These are phyloP conservation scores for Ustilago xerochloae DNA, from an alignment of 1,284 basidiomycete genomes.

Conservation along the genomic window DNA sequence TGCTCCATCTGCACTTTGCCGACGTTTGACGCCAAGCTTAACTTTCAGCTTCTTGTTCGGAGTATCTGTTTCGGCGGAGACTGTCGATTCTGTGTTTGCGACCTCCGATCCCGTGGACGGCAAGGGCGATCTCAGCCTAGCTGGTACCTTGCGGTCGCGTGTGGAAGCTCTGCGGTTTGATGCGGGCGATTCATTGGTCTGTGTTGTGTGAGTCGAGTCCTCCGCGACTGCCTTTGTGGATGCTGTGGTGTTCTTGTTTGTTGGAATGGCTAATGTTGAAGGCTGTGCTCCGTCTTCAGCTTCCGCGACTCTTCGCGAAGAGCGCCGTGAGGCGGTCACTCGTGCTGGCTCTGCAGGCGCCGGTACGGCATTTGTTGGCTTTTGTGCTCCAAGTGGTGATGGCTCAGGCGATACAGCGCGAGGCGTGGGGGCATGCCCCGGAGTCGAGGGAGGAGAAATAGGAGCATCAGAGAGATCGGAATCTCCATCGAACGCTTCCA, in stretches of 20 bases:
- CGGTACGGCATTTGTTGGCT: background rate
- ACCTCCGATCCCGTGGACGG: background rate
- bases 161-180: conserved; percentile 14
- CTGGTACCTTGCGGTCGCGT: conserved; percentile 15
- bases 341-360: conserved; percentile 1
- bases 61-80: background rate
- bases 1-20: background rate
- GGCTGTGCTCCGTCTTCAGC: background rate
- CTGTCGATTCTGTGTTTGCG: background rate
- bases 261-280: background rate
- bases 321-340: conserved; percentile 1
- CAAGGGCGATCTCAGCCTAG: conserved; percentile 13
- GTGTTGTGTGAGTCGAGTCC: background rate
- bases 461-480: conserved; percentile 43
- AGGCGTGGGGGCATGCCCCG: conserved; percentile 23
- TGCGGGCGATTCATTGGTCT: background rate
- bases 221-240: background rate
- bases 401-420: conserved; percentile 18
- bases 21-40: conserved; percentile 5
- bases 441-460: conserved; percentile 40
- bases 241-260: background rate
- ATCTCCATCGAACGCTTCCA: conserved; percentile 33
- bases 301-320: conserved; percentile 4
- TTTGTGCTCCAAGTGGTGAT: background rate
- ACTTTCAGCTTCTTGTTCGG: conserved; percentile 21